A percentile compares a stretch with the other conserved stretches of the same genome.
Conservation (phyloP, 176 grass and related monocot species). For the Hsuehochloa calcarea region DNA sequence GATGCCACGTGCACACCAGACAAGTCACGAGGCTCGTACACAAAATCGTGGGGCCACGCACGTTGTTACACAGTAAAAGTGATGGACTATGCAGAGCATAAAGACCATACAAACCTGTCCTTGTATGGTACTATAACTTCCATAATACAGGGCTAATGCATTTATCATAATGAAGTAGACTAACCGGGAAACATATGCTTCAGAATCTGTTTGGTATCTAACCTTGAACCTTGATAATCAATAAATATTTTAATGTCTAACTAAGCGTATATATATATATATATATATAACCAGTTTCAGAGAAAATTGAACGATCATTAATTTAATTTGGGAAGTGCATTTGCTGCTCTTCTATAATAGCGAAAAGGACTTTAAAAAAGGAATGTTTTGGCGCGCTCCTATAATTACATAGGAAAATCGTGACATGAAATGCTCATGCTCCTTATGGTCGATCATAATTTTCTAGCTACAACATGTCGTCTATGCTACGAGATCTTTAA, state of each 20-base stretch:
- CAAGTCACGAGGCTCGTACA: constrained; percentile 28
- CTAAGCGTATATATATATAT: background rate
- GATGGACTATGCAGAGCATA: background rate
- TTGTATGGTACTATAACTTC: background rate
- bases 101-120: background rate
- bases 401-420: background rate
- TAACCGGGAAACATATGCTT: background rate
- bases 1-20: constrained; percentile 42
- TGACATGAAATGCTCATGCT: background rate
- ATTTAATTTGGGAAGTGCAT: background rate
- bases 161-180: background rate
- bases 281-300: background rate
- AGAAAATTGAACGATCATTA: background rate
- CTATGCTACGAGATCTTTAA: background rate
- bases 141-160: background rate
- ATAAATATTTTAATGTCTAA: background rate
- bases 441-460: background rate
- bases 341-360: background rate
- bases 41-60: constrained; percentile 33
- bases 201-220: background rate
- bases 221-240: background rate
- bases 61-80: constrained; percentile 27
- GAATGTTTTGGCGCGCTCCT: background rate
- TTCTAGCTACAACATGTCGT: background rate
- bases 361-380: background rate